Percentiles rank a stretch among this genome's conserved stretches.
phyloP scores from a whole-genome alignment of 2,329 filamentous ascomycete genomes.

The Tolypocladium pustulatum region DNA sequence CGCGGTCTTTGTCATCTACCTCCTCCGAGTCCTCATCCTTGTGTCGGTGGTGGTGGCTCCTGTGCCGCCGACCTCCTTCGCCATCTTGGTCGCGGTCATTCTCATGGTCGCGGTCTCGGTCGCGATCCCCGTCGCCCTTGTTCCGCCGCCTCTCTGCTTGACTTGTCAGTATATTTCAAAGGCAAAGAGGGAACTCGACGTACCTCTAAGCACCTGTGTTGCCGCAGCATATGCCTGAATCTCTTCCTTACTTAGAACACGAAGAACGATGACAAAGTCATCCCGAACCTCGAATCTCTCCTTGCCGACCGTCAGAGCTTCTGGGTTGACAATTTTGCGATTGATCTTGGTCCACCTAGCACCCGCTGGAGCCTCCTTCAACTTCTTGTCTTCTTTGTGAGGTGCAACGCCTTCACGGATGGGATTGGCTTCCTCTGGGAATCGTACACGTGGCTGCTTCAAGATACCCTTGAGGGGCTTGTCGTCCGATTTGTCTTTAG shows the following conservation, averaged over 20 bases:
- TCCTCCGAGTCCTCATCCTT: constrained; percentile 15
- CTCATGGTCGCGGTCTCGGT: constrained; percentile 22
- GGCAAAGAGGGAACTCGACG: constrained; percentile 14
- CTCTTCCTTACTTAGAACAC: constrained; percentile 79
- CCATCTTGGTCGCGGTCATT: constrained; percentile 18
- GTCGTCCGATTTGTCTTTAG: constrained; percentile 49
- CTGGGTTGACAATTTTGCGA: constrained; percentile 78
- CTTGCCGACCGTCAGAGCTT: constrained; percentile 74
- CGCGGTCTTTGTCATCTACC: constrained; percentile 1
- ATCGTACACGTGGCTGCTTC: constrained; percentile 69
- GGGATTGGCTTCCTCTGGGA: constrained; percentile 77
- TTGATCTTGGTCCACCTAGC: constrained; percentile 93
- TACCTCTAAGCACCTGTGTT: constrained; percentile 74
- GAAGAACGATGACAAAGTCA: constrained; percentile 85
- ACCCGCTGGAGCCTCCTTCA: constrained; percentile 61
- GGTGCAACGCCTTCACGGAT: constrained; percentile 85
- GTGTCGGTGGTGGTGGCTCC: constrained; percentile 22
- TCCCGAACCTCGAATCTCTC: constrained; percentile 88
- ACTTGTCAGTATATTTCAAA: not conserved
- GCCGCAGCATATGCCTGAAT: constrained; percentile 78
- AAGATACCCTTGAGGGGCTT: constrained; percentile 76
- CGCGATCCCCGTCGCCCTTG: constrained; percentile 23
- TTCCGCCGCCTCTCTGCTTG: constrained; percentile 21
- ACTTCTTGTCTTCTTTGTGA: constrained; percentile 73
- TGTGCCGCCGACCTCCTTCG: constrained; percentile 12